These are phyloP conservation scores for Aspergillus chevalieri DNA, from an alignment of 2,329 filamentous ascomycete species.

Conservation along the genomic window DNA sequence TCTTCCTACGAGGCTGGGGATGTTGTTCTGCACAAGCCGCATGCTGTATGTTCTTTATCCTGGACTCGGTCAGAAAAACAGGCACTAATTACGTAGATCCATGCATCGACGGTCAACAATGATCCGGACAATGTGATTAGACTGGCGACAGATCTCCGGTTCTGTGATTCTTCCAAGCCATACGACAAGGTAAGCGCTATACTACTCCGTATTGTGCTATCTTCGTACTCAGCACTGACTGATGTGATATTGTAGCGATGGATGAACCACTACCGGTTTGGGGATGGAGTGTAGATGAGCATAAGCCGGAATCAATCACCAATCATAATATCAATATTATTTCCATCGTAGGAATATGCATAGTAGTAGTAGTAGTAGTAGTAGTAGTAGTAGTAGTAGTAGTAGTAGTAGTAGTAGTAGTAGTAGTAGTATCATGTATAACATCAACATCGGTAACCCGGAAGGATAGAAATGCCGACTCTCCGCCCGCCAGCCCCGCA, in stretches of 20 bases:
- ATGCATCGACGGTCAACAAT: constrained; percentile 52
- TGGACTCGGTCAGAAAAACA: neutral
- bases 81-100: constrained; percentile 39
- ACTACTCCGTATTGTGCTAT: neutral
- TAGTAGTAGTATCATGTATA: neutral
- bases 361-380: no score
- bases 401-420: no score
- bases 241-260: constrained; percentile 22
- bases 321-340: neutral
- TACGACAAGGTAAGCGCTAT: constrained; percentile 41
- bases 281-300: constrained; percentile 23
- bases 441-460: neutral
- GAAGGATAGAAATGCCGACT: constrained; percentile 1
- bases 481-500: neutral
- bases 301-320: neutral
- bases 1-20: constrained; percentile 51
- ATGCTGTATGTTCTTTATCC: constrained; percentile 21
- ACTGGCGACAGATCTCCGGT: constrained; percentile 52
- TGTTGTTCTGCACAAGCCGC: constrained; percentile 40
- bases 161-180: constrained; percentile 47
- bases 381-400: no score
- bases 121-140: constrained; percentile 49
- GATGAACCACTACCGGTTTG: constrained; percentile 36
- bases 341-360: neutral
- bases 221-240: neutral